Base-by-base conservation (phyloP, 1,139 yeast genomes). In the Debaryomyces subglobosus region DNA sequence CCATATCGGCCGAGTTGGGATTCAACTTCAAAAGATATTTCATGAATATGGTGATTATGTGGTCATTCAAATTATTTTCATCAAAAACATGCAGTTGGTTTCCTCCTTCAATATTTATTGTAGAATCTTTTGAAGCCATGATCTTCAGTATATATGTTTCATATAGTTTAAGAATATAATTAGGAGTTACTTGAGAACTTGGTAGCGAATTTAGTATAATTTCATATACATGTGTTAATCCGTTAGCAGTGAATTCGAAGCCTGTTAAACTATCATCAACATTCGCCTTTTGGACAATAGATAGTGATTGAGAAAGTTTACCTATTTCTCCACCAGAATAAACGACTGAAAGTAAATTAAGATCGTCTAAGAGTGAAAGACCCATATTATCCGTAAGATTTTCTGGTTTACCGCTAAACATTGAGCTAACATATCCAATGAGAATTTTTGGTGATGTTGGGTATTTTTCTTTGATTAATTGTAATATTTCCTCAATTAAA, bases 341-440 rank as follows among this genome's bases (percentile, higher is more conserved):
- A 4, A 29, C 43, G 7, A 42, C 9, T 8, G 42, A 25, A 16
- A 71, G 52, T 5, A 73, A 23, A 20, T 61, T 56, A 21, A 71
- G 53, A 4, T 64, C 62, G 48, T 69, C 63, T 20, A 73, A 56
- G 0, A 66, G 48, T 1, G 53, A 43, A 12, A 68, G 51, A 1
- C 64, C 61, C 13, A 48, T 37, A 36, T 48, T 49, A 10, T 54
- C 44, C 12, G 27, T 37, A 3, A 20, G 36, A 1, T 45, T 37
- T 4, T 34, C 15, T 21, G 50, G 29, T 8, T 40, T 29, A 15
- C 55, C 60, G 13, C 56, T 57, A 50, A 65, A 73, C 37, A 73
- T 56, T 1, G 75, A 61, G 0, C 68, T 64, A 24, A 67, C 64
- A 51, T 76, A 76, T 1, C 79, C 79, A 6, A 72, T 57, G 10